Evolutionary conservation across 257 asterid genomes (phyloP).

Genomic region (Petrea volubilis): DNA sequence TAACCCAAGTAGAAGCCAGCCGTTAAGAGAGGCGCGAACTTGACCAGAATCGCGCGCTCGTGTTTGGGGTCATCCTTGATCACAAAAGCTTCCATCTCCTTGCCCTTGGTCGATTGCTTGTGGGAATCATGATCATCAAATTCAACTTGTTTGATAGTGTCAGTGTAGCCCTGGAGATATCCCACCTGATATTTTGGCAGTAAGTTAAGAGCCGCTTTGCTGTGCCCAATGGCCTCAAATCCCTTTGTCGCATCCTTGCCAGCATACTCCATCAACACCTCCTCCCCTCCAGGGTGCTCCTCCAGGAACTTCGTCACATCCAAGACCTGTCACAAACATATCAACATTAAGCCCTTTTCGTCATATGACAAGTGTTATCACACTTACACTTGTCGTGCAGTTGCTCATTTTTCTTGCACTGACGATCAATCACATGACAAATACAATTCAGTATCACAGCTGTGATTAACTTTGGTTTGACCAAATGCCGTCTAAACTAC

Average conservation of each 20-base stretch:
- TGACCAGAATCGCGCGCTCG: constrained; percentile 1
- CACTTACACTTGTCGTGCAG: too few species aligned
- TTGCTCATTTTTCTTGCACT: too few species aligned
- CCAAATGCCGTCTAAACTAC: too few species aligned
- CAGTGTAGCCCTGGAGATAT: constrained; percentile 30
- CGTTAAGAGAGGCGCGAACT: constrained; percentile 31
- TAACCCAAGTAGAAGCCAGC: constrained; percentile 28
- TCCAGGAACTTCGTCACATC: constrained; percentile 36
- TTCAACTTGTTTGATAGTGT: neutral
- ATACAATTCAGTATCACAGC: too few species aligned
- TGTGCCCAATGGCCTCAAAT: constrained; percentile 39
- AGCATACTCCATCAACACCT: constrained; percentile 36
- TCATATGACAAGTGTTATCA: too few species aligned
- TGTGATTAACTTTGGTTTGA: too few species aligned
- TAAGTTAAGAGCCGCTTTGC: constrained; percentile 36
- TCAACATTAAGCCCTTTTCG: neutral
- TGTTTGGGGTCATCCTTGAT: constrained; percentile 22
- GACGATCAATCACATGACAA: too few species aligned
- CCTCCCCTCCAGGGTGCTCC: constrained; percentile 55
- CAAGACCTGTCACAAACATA: constrained; percentile 21
- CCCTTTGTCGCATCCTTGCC: constrained; percentile 47
- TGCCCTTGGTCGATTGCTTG: constrained; percentile 23
- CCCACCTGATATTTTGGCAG: constrained; percentile 34
- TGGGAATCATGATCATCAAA: neutral
- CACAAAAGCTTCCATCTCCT: constrained; percentile 36